These are phyloP conservation scores for Cerrena zonata DNA, from an alignment of 1,284 basidiomycete species.

Conservation along the genomic window DNA sequence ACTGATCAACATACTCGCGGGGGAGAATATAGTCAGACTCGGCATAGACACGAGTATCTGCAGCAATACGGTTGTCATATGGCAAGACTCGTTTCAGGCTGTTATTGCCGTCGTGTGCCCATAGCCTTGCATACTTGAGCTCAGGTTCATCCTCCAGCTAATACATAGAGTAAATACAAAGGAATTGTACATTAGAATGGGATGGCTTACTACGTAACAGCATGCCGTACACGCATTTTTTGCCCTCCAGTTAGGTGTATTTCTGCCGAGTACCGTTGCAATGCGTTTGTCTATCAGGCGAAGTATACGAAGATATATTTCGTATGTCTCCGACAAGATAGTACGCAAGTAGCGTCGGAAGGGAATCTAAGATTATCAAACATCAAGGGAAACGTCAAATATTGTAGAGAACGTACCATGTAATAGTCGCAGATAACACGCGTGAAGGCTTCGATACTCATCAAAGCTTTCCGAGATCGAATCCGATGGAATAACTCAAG, in stretches of 20 bases:
- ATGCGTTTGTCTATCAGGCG: conserved; percentile 15
- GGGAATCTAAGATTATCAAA: conserved; percentile 9
- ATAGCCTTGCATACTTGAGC: conserved; percentile 17
- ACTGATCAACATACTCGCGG: conserved; percentile 23
- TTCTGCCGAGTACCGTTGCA: conserved; percentile 12
- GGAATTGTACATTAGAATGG: not conserved
- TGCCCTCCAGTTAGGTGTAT: no score
- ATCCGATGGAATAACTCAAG: conserved; percentile 25
- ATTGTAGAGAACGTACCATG: conserved; percentile 14
- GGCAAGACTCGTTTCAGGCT: conserved; percentile 26
- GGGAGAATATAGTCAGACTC: conserved; percentile 22
- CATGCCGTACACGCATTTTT: no score
- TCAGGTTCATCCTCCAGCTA: conserved; percentile 23
- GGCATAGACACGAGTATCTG: conserved; percentile 15
- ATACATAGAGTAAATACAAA: not conserved
- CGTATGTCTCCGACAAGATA: conserved; percentile 22
- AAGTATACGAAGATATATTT: conserved; percentile 25
- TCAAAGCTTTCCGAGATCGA: conserved; percentile 21
- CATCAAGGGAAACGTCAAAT: not conserved
- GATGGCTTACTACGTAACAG: no score
- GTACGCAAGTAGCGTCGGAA: conserved; percentile 9
- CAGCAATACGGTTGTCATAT: conserved; percentile 6
- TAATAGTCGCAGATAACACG: conserved; percentile 31
- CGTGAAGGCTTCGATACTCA: conserved; percentile 31
- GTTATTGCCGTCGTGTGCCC: conserved; percentile 31